These are phyloP conservation scores for Trichophyton simii DNA, from an alignment of 2,329 filamentous ascomycete genomes.

Conservation along the genomic window DNA sequence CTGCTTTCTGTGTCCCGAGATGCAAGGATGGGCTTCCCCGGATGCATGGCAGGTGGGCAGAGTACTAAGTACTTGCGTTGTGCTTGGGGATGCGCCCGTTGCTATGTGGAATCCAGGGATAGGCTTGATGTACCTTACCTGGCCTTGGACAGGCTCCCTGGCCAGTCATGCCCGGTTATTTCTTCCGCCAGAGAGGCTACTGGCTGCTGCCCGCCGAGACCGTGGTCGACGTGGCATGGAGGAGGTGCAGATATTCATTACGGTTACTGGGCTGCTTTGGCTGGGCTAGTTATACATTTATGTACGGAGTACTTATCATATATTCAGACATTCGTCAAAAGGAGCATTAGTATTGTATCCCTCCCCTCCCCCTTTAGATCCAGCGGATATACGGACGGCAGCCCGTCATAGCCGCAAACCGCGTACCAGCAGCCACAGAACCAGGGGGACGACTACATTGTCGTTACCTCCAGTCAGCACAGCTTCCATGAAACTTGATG, in stretches of 20 bases:
- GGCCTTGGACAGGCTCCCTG: neutral
- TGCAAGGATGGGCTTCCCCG: neutral
- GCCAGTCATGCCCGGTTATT: neutral
- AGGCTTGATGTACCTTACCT: neutral
- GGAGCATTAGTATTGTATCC: neutral
- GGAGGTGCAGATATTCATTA: neutral
- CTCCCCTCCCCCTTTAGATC: neutral
- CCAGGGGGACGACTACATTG: conserved; percentile 90
- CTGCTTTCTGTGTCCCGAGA: neutral
- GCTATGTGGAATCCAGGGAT: neutral
- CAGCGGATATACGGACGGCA: neutral
- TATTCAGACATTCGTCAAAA: neutral
- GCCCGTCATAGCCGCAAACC: conserved; percentile 40
- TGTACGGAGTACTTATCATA: neutral
- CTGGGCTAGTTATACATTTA: neutral
- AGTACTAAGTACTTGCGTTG: no score
- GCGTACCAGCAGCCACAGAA: conserved; percentile 84
- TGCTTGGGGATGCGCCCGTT: neutral
- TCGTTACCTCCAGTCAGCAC: conserved; percentile 95
- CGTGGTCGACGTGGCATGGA: neutral
- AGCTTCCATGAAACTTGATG: conserved; percentile 85
- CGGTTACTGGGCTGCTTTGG: neutral
- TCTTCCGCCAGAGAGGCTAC: neutral
- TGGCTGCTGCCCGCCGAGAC: neutral
- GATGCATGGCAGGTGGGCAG: neutral